Percentiles rank a stretch among this genome's conserved stretches.
Conservation (phyloP, 345 rosid genomes). For the Brassica juncea region DNA sequence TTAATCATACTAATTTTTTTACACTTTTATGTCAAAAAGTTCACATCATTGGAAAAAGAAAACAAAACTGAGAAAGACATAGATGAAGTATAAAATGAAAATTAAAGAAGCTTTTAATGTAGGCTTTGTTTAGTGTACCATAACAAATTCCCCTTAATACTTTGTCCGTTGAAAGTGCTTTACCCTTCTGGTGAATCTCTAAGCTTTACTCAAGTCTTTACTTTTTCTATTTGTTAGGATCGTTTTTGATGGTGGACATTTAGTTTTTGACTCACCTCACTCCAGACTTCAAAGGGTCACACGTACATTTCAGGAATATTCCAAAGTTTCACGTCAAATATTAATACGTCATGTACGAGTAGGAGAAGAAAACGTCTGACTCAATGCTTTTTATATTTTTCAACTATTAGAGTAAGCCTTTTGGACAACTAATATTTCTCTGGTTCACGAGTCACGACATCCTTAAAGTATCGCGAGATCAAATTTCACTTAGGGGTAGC, state of each 20-base stretch:
- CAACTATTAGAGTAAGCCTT: constrained; percentile 5
- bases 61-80: neutral
- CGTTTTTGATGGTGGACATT: constrained; percentile 30
- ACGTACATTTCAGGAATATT: constrained; percentile 33
- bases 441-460: constrained; percentile 5
- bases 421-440: constrained; percentile 27
- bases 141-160: constrained; percentile 24
- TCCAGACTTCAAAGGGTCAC: constrained; percentile 24
- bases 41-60: neutral
- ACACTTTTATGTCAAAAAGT: neutral
- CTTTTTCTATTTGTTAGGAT: constrained; percentile 8
- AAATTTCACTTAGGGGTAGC: constrained; percentile 12
- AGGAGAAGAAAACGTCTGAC: constrained; percentile 9
- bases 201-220: constrained; percentile 22
- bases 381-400: constrained; percentile 7
- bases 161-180: constrained; percentile 36
- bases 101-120: constrained; percentile 7
- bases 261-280: constrained; percentile 23
- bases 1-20: neutral
- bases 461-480: constrained; percentile 10
- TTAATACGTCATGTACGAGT: constrained; percentile 15
- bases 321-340: constrained; percentile 31
- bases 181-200: constrained; percentile 26
- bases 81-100: neutral
- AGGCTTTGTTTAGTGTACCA: constrained; percentile 22